Evolutionary conservation across 2,329 filamentous ascomycete species (phyloP).

Genomic region (Cladosporium sp.): DNA sequence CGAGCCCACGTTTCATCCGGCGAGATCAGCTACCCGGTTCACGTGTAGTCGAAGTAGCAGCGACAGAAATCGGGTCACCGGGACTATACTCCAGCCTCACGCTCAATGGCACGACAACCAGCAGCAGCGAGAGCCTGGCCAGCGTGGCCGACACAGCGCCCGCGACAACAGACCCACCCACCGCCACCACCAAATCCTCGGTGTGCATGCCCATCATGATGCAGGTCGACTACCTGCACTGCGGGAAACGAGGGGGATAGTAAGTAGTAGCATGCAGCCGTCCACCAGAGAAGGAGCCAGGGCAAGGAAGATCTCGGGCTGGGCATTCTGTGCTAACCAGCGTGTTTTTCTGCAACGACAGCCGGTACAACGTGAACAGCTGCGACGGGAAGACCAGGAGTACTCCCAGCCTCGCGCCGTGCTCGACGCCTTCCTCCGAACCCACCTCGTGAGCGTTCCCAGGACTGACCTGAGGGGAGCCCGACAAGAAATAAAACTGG

Average conservation of each 20-base stretch:
- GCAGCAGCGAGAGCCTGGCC: background rate
- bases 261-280: constrained; percentile 14
- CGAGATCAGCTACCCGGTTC: background rate
- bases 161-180: background rate
- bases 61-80: constrained; percentile 3
- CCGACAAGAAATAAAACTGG: background rate
- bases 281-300: background rate
- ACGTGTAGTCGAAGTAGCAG: background rate
- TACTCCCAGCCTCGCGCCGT: background rate
- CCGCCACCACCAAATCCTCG: background rate
- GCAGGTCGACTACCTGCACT: constrained; percentile 24
- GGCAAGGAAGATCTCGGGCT: background rate
- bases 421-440: background rate
- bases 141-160: background rate
- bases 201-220: constrained; percentile 20
- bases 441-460: background rate
- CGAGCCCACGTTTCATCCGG: background rate
- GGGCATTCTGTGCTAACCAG: background rate
- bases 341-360: background rate
- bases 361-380: constrained; percentile 28
- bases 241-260: constrained; percentile 25
- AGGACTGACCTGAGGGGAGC: background rate
- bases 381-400: constrained; percentile 24
- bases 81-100: background rate
- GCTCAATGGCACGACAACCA: background rate